Base-by-base conservation (phyloP, 257 asterid species). In the Solanum chaucha region DNA sequence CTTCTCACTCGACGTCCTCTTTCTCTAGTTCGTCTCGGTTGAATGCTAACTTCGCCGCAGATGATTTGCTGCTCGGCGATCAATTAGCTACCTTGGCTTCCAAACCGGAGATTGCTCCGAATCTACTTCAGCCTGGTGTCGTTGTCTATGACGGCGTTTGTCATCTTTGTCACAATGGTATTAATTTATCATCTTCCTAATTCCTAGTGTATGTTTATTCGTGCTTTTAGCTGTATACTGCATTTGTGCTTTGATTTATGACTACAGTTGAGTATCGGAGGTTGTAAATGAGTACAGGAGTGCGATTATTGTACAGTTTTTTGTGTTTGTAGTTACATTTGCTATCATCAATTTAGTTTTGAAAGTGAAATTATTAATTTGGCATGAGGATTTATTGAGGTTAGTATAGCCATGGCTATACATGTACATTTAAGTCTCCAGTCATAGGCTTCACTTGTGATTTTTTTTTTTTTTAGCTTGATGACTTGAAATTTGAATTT, bases 81-180 rank as follows among this genome's bases (percentile, higher is more conserved):
- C 72, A 72, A 15, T 46, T 83, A 61, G 78, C 24, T 84, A 35
- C 80, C 17, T 84, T 72, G 73, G 83, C 58, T 6, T 30, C 89
- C 4, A 88, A 72, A 92, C 64, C 87, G 28, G 91, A 68, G 85
- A 85, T 55, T 90, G 44, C n/a, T 17, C 97, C 94, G 1, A 64
- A 85, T 48, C 87, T 90, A 72, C 96, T 97, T 20, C 97, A 89
- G 88, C 98, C 95, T 11, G 92, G 99, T 51, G 98, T 95, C 15
- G 92, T 97, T 85, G 91, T 97, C 4, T 94, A 95, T 92, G 98
- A 97, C 90, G 98, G 98, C 89, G 97, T 97, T 88, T 97, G 98
- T 87, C 98, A 94, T 86, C 96, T 95, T 44, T 94, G 98, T 89
- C 98, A 95, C 90, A 67, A 84, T 36, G 98, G 99, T 96, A 81